Evolutionary conservation across 768 basidiomycete genomes (phyloP).

Genomic region (Boletus vinaceobasis): DNA sequence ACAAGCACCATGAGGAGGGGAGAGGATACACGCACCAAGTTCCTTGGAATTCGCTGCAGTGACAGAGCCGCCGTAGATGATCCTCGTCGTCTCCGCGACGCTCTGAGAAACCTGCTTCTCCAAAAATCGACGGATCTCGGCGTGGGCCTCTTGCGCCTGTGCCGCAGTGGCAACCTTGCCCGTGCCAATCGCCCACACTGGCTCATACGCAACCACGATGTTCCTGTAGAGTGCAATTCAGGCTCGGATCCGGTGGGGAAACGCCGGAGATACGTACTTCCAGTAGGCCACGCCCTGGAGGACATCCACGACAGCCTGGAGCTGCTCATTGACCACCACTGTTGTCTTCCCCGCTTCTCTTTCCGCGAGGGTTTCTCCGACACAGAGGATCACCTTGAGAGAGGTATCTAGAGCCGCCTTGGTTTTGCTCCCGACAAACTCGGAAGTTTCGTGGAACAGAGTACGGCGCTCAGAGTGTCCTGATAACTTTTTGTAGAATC

Average conservation of each 20-base stretch:
- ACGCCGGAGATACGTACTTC: slow-evolving; percentile 52
- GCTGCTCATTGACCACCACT: slow-evolving; percentile 77
- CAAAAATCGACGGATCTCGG: slow-evolving; percentile 76
- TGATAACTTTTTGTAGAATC: slow-evolving; percentile 21
- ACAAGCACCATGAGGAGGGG: neutral
- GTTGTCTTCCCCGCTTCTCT: slow-evolving; percentile 78
- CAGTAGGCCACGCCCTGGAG: slow-evolving; percentile 62
- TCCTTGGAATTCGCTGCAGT: slow-evolving; percentile 85
- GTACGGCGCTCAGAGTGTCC: slow-evolving; percentile 97
- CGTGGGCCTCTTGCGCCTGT: slow-evolving; percentile 94
- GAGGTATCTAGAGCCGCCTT: slow-evolving; percentile 72
- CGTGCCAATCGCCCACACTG: slow-evolving; percentile 98
- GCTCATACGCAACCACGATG: slow-evolving; percentile 94
- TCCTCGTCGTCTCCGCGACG: slow-evolving; percentile 71
- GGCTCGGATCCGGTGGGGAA: neutral
- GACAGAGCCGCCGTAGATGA: slow-evolving; percentile 97
- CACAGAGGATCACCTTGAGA: slow-evolving; percentile 89
- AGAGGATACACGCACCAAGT: slow-evolving; percentile 56
- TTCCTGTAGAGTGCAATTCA: slow-evolving; percentile 44
- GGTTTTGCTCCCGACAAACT: slow-evolving; percentile 81
- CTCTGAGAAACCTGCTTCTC: slow-evolving; percentile 55
- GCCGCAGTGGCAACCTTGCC: slow-evolving; percentile 89
- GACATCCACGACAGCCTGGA: slow-evolving; percentile 67
- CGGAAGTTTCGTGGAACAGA: slow-evolving; percentile 85
- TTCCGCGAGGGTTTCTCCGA: slow-evolving; percentile 90